These are phyloP conservation scores for Rhizophlyctis rosea DNA, from an alignment of 192 early-diverging fungal genomes.

Conservation along the genomic window DNA sequence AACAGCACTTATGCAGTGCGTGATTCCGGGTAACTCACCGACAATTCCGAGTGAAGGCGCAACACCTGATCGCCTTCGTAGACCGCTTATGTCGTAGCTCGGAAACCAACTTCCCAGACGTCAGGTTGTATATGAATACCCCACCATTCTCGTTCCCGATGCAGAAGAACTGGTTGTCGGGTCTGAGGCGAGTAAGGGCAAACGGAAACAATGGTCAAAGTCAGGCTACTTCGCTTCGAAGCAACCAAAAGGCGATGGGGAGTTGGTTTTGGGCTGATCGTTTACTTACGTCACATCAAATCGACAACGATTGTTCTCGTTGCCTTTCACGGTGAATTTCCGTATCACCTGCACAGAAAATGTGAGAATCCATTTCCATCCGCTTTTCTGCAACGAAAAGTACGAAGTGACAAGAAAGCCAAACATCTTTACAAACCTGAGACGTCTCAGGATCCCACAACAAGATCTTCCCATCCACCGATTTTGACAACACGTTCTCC, in stretches of 20 bases:
- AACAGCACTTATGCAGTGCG: neutral
- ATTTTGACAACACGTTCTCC: constrained; percentile 65
- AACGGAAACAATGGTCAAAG: neutral
- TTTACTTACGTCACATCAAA: constrained; percentile 55
- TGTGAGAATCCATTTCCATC: too few species aligned
- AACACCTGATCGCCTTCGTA: constrained; percentile 74
- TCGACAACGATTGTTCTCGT: constrained; percentile 44
- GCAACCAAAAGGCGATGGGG: neutral
- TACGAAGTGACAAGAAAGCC: too few species aligned
- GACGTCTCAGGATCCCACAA: constrained; percentile 64
- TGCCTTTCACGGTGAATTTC: constrained; percentile 40
- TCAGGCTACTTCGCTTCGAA: neutral
- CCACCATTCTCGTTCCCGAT: constrained; percentile 72
- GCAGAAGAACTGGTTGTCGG: constrained; percentile 70
- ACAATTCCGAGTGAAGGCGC: constrained; percentile 72
- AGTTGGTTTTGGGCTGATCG: neutral
- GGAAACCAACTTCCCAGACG: constrained; percentile 57
- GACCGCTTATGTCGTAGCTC: constrained; percentile 73
- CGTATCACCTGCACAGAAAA: constrained; percentile 35
- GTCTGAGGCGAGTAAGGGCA: constrained; percentile 27
- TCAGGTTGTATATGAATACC: constrained; percentile 69
- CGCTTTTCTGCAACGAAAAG: too few species aligned
- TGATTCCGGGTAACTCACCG: constrained; percentile 56
- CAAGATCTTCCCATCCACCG: constrained; percentile 70
- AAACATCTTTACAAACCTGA: constrained; percentile 2